A percentile compares a stretch with the other conserved stretches of the same genome.
phyloP scores from a whole-genome alignment of 2,329 filamentous ascomycete genomes.

The Trichoderma sp. region DNA sequence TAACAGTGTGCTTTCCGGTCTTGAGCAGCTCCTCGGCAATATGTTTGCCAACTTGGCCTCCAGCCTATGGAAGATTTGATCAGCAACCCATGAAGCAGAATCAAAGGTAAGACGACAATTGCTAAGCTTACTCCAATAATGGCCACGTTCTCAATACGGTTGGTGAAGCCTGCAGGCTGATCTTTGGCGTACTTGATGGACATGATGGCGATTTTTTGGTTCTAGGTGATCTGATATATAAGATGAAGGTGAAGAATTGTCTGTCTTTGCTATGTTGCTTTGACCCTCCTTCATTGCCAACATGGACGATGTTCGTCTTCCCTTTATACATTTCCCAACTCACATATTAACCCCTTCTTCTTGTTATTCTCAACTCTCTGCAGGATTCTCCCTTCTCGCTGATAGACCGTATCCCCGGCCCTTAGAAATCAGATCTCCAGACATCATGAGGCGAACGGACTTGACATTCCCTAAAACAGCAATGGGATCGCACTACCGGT shows the following conservation, averaged over 20 bases:
- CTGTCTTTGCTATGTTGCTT: background rate
- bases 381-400: background rate
- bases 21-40: slow-evolving; percentile 44
- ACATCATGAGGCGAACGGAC: background rate
- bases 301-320: background rate
- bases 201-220: slow-evolving; percentile 20
- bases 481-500: background rate
- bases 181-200: slow-evolving; percentile 33
- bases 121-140: slow-evolving; percentile 45
- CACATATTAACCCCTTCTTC: background rate
- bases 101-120: background rate
- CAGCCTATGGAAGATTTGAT: background rate
- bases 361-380: background rate
- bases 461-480: background rate
- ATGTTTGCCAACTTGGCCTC: slow-evolving; percentile 40
- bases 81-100: background rate
- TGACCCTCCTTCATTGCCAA: background rate
- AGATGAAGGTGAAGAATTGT: background rate
- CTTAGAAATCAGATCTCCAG: background rate
- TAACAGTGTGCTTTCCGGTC: slow-evolving; percentile 50
- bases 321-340: background rate
- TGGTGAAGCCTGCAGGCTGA: slow-evolving; percentile 38
- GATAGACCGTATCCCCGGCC: background rate
- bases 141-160: slow-evolving; percentile 43
- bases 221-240: background rate